Percentiles rank a stretch among this genome's conserved stretches.
Conservation (phyloP, 495 filamentous ascomycete species). For the Neurospora pannonica region DNA sequence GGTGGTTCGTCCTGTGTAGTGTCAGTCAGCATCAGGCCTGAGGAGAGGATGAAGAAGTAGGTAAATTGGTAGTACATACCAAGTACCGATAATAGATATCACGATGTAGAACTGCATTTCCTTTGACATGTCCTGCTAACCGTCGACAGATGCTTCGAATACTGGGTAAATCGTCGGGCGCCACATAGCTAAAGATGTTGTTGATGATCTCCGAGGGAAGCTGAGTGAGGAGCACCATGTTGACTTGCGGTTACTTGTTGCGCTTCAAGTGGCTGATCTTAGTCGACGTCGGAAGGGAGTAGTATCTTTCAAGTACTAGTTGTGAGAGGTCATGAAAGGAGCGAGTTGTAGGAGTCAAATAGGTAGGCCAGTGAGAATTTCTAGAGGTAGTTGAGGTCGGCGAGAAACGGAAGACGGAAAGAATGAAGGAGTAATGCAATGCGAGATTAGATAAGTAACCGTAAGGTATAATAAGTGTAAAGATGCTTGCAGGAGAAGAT, state of each 20-base stretch:
- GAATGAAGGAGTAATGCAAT: not conserved
- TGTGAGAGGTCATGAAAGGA: not conserved
- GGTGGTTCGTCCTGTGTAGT: slow-evolving; percentile 30
- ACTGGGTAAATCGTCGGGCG: slow-evolving; percentile 41
- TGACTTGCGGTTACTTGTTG: not conserved
- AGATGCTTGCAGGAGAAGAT: not conserved
- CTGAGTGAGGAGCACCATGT: slow-evolving; percentile 26
- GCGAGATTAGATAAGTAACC: not conserved
- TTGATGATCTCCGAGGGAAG: slow-evolving; percentile 51
- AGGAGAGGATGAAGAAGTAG: not conserved
- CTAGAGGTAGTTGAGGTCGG: not conserved
- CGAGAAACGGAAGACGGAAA: not conserved
- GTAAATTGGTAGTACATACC: slow-evolving; percentile 13
- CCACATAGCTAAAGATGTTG: slow-evolving; percentile 42
- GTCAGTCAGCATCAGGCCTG: slow-evolving; percentile 1
- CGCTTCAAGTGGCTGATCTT: not conserved
- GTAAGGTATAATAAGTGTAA: not conserved
- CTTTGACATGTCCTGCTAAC: slow-evolving; percentile 38
- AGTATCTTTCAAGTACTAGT: not conserved
- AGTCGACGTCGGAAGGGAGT: not conserved
- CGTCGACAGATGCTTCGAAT: slow-evolving; percentile 37
- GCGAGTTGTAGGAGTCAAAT: not conserved
- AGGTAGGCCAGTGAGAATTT: not conserved
- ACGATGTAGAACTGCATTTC: slow-evolving; percentile 43
- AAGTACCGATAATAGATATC: slow-evolving; percentile 40